Conservation (phyloP, 805 yeast genomes). For the Wickerhamiella cacticola region DNA sequence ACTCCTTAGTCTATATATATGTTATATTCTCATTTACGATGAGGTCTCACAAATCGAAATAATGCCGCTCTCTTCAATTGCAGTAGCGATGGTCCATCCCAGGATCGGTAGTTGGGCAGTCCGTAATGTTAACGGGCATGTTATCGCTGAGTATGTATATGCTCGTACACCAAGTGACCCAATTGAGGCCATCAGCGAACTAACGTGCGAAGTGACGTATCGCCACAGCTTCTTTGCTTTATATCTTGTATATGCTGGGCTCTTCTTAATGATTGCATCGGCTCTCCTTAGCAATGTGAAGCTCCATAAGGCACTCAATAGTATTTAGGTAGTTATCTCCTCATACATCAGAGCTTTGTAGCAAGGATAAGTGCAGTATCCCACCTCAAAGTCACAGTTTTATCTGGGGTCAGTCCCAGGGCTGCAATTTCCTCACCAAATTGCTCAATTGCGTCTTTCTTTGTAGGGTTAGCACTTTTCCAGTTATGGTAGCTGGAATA, state of each 20-base stretch:
- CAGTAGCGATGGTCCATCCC: not conserved
- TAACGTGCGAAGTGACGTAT: not conserved
- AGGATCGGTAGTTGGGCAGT: not conserved
- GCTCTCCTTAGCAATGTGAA: not conserved
- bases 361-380: constrained; percentile 32
- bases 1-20: not conserved
- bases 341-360: not conserved
- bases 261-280: not conserved
- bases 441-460: constrained; percentile 27
- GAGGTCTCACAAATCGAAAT: not conserved
- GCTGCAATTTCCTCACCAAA: constrained; percentile 31
- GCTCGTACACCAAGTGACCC: not conserved
- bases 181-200: not conserved
- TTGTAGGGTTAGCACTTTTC: constrained; percentile 36
- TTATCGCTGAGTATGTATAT: not conserved
- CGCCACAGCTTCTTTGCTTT: not conserved
- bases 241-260: not conserved
- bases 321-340: not conserved
- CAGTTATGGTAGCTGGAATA: constrained; percentile 61
- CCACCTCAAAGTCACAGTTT: constrained; percentile 36
- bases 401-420: constrained; percentile 39
- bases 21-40: not conserved
- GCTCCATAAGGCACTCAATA: not conserved
- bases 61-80: not conserved
- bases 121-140: not conserved